A percentile compares a stretch with the other conserved stretches of the same genome.
phyloP scores from a whole-genome alignment of 768 basidiomycete genomes.

The Mycena venus region DNA sequence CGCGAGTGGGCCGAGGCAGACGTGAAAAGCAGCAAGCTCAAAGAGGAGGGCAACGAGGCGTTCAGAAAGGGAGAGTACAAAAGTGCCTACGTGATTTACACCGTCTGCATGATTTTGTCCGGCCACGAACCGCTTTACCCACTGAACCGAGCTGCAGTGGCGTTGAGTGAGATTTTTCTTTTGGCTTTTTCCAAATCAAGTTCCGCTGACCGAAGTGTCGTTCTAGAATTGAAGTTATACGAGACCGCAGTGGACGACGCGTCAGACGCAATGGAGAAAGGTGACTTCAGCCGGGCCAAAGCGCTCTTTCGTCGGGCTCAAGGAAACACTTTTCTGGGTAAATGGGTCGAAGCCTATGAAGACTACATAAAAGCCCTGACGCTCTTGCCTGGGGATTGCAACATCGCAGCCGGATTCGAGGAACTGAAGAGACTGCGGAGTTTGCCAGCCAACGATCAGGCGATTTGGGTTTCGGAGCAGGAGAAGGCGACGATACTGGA shows the following conservation, averaged over 20 bases:
- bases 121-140: slow-evolving; percentile 23
- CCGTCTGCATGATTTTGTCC: slow-evolving; percentile 1
- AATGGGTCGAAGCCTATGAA: slow-evolving; percentile 18
- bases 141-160: slow-evolving; percentile 28
- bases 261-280: neutral
- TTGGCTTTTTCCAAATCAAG: neutral
- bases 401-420: slow-evolving; percentile 3
- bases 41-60: slow-evolving; percentile 20
- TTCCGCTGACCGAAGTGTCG: neutral
- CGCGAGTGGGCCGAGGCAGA: slow-evolving; percentile 10
- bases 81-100: slow-evolving; percentile 25
- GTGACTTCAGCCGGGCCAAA: slow-evolving; percentile 20
- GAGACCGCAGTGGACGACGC: slow-evolving; percentile 12
- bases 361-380: slow-evolving; percentile 12
- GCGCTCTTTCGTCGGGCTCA: slow-evolving; percentile 20
- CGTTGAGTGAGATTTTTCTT: slow-evolving; percentile 10
- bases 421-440: slow-evolving; percentile 23
- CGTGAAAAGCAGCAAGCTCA: slow-evolving; percentile 1
- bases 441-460: slow-evolving; percentile 3
- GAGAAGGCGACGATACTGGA: neutral
- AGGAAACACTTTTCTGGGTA: slow-evolving; percentile 14
- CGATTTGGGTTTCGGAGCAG: slow-evolving; percentile 12
- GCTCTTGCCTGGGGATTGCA: slow-evolving; percentile 11
- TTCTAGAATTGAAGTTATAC: slow-evolving; percentile 27
- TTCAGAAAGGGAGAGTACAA: slow-evolving; percentile 27